Evolutionary conservation across 1,284 basidiomycete genomes (phyloP).

Genomic region (Chondrostereum purpureum): DNA sequence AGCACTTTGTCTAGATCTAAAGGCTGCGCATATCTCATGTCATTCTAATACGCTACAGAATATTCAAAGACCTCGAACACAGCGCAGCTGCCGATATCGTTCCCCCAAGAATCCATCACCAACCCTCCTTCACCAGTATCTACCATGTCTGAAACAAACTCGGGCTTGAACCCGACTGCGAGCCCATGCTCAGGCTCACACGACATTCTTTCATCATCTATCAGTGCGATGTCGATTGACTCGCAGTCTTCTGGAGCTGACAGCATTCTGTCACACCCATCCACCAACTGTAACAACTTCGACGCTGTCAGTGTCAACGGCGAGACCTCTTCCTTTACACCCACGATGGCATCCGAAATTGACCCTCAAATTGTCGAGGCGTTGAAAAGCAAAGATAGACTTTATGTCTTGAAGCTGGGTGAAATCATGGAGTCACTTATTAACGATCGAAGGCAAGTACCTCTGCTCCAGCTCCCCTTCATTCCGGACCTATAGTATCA

Average conservation of each 20-base stretch:
- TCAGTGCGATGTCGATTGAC: not conserved
- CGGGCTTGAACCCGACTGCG: constrained; percentile 15
- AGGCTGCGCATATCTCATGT: constrained; percentile 10
- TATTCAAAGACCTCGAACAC: constrained; percentile 8
- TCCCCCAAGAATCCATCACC: constrained; percentile 8
- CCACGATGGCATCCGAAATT: constrained; percentile 35
- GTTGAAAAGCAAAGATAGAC: constrained; percentile 76
- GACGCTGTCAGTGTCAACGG: constrained; percentile 3
- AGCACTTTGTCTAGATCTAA: constrained; percentile 7
- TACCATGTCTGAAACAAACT: constrained; percentile 14
- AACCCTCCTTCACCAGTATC: constrained; percentile 11
- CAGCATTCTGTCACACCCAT: constrained; percentile 2
- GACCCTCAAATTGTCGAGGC: constrained; percentile 77
- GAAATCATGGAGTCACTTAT: constrained; percentile 76
- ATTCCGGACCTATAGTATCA: constrained; percentile 2
- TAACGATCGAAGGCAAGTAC: constrained; percentile 57
- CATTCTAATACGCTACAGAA: constrained; percentile 9
- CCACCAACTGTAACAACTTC: constrained; percentile 1
- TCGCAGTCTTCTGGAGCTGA: constrained; percentile 9
- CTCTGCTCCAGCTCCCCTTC: not conserved
- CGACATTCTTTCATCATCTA: constrained; percentile 9
- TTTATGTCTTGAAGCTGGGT: constrained; percentile 78
- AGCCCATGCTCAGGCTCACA: constrained; percentile 14
- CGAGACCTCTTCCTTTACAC: constrained; percentile 12
- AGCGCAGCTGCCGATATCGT: constrained; percentile 8